These are phyloP conservation scores for Exophiala mesophila DNA, from an alignment of 2,329 filamentous ascomycete species.

Conservation along the genomic window DNA sequence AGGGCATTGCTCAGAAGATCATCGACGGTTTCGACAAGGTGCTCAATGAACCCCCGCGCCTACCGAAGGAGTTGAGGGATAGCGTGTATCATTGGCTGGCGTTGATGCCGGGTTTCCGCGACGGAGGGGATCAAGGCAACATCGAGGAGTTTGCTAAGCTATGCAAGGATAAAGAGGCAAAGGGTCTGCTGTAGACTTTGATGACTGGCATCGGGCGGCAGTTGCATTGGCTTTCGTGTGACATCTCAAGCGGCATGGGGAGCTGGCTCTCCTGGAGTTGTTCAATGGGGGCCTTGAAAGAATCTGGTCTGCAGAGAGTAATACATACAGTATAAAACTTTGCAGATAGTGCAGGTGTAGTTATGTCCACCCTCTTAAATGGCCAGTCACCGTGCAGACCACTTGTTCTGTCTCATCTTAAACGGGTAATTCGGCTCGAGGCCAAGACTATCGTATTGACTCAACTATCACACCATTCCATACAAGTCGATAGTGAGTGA, in stretches of 20 bases:
- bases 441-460: too few species aligned
- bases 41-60: constrained; percentile 15
- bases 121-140: constrained; percentile 15
- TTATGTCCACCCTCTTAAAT: too few species aligned
- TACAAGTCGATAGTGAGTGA: constrained; percentile 1
- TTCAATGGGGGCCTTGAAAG: too few species aligned
- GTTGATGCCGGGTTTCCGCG: constrained; percentile 26
- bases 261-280: not conserved
- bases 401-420: not conserved
- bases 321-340: too few species aligned
- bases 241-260: not conserved
- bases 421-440: not conserved
- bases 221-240: not conserved
- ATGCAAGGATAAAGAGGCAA: constrained; percentile 19
- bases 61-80: constrained; percentile 24
- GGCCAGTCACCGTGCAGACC: too few species aligned
- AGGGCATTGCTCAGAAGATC: constrained; percentile 19
- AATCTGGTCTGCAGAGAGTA: too few species aligned
- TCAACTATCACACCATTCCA: not conserved
- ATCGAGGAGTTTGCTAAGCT: constrained; percentile 15
- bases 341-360: too few species aligned
- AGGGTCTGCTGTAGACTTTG: constrained; percentile 18
- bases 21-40: constrained; percentile 25
- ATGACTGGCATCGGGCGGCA: not conserved
- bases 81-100: constrained; percentile 26